Base-by-base conservation (phyloP, 495 filamentous ascomycete genomes). In the Chaetomium tenue region DNA sequence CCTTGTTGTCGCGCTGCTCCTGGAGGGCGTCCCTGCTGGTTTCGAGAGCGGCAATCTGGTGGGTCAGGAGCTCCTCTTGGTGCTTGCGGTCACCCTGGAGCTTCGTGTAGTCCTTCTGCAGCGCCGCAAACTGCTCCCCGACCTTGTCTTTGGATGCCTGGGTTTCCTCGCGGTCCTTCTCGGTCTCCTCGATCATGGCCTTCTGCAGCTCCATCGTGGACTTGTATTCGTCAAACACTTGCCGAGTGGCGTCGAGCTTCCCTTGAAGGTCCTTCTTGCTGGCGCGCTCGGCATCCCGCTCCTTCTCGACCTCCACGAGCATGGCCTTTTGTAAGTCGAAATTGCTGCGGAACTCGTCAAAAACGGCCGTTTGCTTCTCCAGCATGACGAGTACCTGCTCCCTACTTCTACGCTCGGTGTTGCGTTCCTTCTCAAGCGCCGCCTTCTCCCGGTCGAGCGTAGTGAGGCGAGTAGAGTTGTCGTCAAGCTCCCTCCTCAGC, bases 341-440 rank as follows among this genome's bases (percentile, higher is more conserved):
- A 69, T 76, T 75, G 71, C 70, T 76, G 23, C 76, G 74, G 63
- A 77, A 73, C 67, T 80, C 76, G 59, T 80, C 79, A 22, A 78
- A 68, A 47, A 79, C 69, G 56, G 73, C 70, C 58, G 71, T 72
- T 64, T 80, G 77, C 67, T 76, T 71, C 53, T 79, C 70, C 22
- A 79, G 69, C 55, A 63, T 63, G 51, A 40, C 48, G 39, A 67
- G 16, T 25, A 68, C 55, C 39, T 71, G 55, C 1, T 68, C 66
- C 67, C 66, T 71, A 63, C 15, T 58, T 40, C 20, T 50, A 48
- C 68, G 70, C 56, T 72, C 72, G 22, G 51, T 47, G 50, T 73
- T 66, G 28, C 71, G 73, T 61, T 76, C 72, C 55, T 67, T 78
- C 69, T 69, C 75, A 50, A 60, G 68, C 57, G 65, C 58, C 13